These are phyloP conservation scores for Phlyctochytrium planicorne DNA, from an alignment of 192 early-diverging fungal genomes.

Conservation along the genomic window DNA sequence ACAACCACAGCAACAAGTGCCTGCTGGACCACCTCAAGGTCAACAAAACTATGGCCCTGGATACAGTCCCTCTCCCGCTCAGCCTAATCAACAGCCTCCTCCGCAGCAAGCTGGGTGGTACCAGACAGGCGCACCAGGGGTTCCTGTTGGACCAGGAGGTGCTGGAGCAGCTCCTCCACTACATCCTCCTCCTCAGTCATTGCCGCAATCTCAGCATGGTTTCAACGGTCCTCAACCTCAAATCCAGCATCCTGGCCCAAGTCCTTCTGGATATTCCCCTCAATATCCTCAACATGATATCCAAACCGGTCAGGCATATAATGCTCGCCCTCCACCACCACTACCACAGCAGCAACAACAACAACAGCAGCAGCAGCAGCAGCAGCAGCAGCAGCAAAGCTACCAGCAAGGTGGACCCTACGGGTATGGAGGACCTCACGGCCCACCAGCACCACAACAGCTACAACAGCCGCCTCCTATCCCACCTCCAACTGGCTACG, in stretches of 20 bases:
- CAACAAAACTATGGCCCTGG: neutral
- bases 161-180: constrained; percentile 14
- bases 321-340: neutral
- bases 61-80: neutral
- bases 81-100: constrained; percentile 1
- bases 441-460: neutral
- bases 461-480: neutral
- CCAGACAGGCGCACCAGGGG: neutral
- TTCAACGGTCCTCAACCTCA: neutral
- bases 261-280: neutral
- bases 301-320: neutral
- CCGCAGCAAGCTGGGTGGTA: neutral
- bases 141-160: neutral
- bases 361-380: neutral
- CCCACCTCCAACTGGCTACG: neutral
- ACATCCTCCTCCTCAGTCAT: constrained; percentile 1
- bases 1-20: neutral
- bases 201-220: constrained; percentile 16
- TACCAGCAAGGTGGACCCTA: no score
- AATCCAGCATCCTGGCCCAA: neutral
- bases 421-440: no score
- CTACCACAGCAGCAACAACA: constrained; percentile 9
- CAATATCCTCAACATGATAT: neutral
- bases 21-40: neutral
- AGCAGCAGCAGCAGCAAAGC: neutral